Conservation (phyloP, 805 yeast genomes). For the Myxozyma geophila region DNA sequence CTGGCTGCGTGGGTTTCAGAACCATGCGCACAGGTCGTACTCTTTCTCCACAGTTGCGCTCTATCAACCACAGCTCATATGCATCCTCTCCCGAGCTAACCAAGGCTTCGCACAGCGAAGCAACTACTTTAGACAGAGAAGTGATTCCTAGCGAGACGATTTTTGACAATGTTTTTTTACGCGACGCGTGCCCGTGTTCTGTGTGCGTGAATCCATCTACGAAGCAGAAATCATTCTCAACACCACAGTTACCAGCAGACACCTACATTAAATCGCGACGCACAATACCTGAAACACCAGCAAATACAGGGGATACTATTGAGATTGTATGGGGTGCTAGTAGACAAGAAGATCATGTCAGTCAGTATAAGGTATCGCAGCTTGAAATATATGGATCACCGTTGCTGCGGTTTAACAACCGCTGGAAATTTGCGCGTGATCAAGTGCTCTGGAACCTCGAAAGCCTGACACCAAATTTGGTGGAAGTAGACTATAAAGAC, state of each 20-base stretch:
- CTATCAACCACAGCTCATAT: neutral
- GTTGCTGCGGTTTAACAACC: conserved; percentile 44
- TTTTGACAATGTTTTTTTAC: conserved; percentile 50
- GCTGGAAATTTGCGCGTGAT: conserved; percentile 45
- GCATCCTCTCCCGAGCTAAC: neutral
- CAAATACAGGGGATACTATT: conserved; percentile 35
- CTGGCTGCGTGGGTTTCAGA: no score
- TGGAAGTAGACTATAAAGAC: conserved; percentile 48
- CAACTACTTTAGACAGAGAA: neutral
- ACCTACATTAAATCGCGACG: conserved; percentile 37
- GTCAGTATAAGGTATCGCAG: conserved; percentile 53
- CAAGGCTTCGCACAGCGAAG: neutral
- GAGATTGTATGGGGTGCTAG: conserved; percentile 44
- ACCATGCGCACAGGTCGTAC: no score
- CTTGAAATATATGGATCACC: conserved; percentile 52
- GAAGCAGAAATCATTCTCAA: conserved; percentile 58
- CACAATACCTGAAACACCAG: conserved; percentile 40
- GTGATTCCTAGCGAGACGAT: conserved; percentile 4
- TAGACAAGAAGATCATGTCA: conserved; percentile 55
- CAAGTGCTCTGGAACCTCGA: conserved; percentile 43
- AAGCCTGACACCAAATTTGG: conserved; percentile 41
- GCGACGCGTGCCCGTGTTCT: conserved; percentile 63
- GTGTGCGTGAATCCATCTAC: conserved; percentile 59
- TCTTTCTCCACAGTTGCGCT: neutral
- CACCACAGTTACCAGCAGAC: conserved; percentile 44